Percentiles rank a stretch among this genome's conserved stretches.
Evolutionary conservation across 768 basidiomycete genomes (phyloP).

Genomic region (Phlebiopsis flavidoalba): DNA sequence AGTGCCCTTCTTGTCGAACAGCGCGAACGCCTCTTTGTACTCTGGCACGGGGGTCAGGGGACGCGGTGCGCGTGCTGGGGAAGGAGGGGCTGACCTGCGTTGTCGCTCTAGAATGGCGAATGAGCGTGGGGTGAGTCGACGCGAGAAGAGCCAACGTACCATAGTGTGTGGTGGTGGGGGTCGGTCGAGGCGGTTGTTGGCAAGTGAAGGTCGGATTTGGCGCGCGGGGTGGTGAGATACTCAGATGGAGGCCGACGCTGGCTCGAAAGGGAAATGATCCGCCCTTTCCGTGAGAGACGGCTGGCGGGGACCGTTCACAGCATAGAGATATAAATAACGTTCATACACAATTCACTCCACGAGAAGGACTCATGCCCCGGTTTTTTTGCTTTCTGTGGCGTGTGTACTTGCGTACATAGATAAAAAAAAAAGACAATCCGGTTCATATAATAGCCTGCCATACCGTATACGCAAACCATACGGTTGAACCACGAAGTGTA

Average conservation of each 20-base stretch:
- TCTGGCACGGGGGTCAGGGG: constrained; percentile 38
- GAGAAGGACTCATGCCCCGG: too few species aligned
- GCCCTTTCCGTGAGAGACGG: background rate
- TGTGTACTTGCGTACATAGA: too few species aligned
- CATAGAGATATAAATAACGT: too few species aligned
- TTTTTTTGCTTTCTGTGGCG: too few species aligned
- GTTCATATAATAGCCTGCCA: too few species aligned
- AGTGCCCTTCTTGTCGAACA: constrained; percentile 96
- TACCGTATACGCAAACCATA: too few species aligned
- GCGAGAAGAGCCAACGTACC: background rate
- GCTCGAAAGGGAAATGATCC: background rate
- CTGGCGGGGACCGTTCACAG: background rate
- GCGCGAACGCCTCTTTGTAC: constrained; percentile 95
- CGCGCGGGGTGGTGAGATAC: background rate
- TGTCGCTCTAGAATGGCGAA: constrained; percentile 40
- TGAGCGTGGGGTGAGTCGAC: background rate
- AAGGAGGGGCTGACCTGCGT: constrained; percentile 36
- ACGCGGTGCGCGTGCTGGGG: background rate
- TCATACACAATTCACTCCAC: too few species aligned
- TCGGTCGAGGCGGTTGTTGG: background rate
- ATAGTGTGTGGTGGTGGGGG: background rate
- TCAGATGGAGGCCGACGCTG: background rate
- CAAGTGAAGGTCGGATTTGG: background rate
- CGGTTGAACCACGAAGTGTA: too few species aligned
- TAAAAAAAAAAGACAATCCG: too few species aligned